Evolutionary conservation across 2,329 filamentous ascomycete species (phyloP).

Genomic region (Leptographium lundbergii): DNA sequence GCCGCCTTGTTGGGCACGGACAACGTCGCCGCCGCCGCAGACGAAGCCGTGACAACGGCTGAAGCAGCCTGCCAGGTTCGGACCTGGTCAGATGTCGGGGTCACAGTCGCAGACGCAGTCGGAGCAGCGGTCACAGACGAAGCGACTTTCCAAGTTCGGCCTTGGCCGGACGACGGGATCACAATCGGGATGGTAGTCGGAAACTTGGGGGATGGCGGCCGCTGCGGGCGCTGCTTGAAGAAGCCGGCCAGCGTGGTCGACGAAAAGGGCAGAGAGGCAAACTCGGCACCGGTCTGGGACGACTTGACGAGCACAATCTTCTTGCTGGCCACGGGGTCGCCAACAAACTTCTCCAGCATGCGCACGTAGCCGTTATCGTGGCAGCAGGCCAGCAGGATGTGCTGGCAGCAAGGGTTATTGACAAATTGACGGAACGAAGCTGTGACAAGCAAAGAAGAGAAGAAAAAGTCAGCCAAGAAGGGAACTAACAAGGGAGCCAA

Average conservation of each 20-base stretch:
- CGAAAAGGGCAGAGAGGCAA: background rate
- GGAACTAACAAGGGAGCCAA: background rate
- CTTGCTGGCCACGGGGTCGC: background rate
- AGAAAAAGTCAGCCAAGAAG: background rate
- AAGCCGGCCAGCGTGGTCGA: background rate
- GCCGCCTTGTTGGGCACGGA: background rate
- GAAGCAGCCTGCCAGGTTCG: background rate
- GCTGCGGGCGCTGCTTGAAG: background rate
- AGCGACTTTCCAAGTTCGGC: no score
- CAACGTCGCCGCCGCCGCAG: background rate
- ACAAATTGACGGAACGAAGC: background rate
- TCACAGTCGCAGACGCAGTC: background rate
- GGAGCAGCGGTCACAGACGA: background rate
- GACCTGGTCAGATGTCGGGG: background rate
- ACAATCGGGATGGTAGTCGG: no score
- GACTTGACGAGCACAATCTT: background rate
- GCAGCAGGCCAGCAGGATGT: background rate
- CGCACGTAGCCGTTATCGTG: conserved; percentile 4
- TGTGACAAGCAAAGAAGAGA: background rate
- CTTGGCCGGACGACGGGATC: background rate
- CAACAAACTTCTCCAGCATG: background rate
- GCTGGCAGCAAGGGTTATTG: background rate
- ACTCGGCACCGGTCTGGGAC: background rate
- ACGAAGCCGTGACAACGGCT: background rate
- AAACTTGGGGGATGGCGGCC: background rate